A percentile compares a stretch with the other conserved stretches of the same genome.
Conservation (phyloP, 805 yeast species). For the Yarrowia yakushimensis region DNA sequence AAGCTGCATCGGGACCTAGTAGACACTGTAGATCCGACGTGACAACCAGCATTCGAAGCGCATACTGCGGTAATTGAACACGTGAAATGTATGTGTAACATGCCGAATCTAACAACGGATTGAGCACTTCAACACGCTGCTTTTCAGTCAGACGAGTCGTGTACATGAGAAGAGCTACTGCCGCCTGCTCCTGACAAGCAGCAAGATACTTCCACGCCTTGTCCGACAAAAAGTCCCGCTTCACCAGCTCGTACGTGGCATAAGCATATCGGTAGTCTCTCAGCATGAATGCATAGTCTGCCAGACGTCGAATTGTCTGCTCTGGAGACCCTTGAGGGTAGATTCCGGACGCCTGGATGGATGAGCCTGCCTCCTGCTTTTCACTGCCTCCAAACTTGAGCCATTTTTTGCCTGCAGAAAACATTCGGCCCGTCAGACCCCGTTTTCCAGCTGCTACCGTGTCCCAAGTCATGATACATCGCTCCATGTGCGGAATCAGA, state of each 20-base stretch:
- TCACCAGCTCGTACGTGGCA: conserved; percentile 74
- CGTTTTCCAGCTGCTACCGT: conserved; percentile 71
- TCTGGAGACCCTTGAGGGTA: conserved; percentile 66
- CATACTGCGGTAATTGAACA: conserved; percentile 63
- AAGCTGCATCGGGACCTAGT: conserved; percentile 43
- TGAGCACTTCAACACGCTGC: conserved; percentile 51
- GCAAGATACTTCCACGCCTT: conserved; percentile 81
- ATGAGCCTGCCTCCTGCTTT: not conserved
- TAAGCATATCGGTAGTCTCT: conserved; percentile 83
- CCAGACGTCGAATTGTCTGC: conserved; percentile 72
- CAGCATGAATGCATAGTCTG: conserved; percentile 91
- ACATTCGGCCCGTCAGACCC: conserved; percentile 70
- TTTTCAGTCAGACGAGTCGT: conserved; percentile 39
- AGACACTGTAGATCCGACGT: conserved; percentile 64
- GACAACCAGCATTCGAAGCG: conserved; percentile 62
- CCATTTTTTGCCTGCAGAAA: conserved; percentile 57
- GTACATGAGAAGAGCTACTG: conserved; percentile 65
- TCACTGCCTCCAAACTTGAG: conserved; percentile 10
- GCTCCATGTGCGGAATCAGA: conserved; percentile 80
- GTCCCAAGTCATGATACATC: conserved; percentile 79
- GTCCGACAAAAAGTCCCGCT: conserved; percentile 71
- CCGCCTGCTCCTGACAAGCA: conserved; percentile 84
- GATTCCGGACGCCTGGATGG: conserved; percentile 40
- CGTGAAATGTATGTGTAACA: conserved; percentile 73
- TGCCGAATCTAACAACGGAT: conserved; percentile 65